Percentiles rank a stretch among this genome's conserved stretches.
Evolutionary conservation across 441 rosid genomes (phyloP).

Genomic region (Erodium texanum): DNA sequence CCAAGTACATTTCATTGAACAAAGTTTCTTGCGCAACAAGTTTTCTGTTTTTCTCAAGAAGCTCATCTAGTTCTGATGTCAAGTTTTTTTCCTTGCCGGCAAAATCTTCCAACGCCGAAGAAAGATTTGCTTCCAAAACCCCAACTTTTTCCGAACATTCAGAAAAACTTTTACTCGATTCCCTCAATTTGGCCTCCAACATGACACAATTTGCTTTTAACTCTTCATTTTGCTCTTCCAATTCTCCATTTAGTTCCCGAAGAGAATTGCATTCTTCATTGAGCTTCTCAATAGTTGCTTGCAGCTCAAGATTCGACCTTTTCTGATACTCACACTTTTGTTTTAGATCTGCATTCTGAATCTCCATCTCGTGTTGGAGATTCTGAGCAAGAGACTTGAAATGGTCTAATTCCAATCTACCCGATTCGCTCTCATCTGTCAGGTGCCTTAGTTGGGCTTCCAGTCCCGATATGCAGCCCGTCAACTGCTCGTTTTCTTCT

Average conservation of each 20-base stretch:
- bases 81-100: conserved; percentile 44
- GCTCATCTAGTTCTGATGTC: conserved; percentile 23
- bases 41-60: conserved; percentile 34
- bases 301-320: conserved; percentile 23
- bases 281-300: conserved; percentile 26
- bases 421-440: conserved; percentile 28
- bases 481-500: conserved; percentile 32
- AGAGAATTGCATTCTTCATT: conserved; percentile 27
- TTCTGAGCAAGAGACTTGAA: conserved; percentile 21
- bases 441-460: no score
- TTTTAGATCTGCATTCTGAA: conserved; percentile 23
- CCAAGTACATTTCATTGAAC: conserved; percentile 28
- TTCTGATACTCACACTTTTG: conserved; percentile 18
- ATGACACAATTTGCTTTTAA: conserved; percentile 27
- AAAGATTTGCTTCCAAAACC: conserved; percentile 33
- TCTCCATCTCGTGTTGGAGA: conserved; percentile 27
- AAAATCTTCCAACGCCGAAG: conserved; percentile 42
- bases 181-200: conserved; percentile 30
- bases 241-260: conserved; percentile 28
- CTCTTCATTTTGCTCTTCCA: conserved; percentile 27
- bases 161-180: conserved; percentile 18
- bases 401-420: conserved; percentile 24
- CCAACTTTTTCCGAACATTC: conserved; percentile 28
- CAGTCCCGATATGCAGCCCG: no score
- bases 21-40: conserved; percentile 27